These are phyloP conservation scores for Astrephomene gubernaculifera DNA, from an alignment of 139 green algal genomes.

Conservation along the genomic window DNA sequence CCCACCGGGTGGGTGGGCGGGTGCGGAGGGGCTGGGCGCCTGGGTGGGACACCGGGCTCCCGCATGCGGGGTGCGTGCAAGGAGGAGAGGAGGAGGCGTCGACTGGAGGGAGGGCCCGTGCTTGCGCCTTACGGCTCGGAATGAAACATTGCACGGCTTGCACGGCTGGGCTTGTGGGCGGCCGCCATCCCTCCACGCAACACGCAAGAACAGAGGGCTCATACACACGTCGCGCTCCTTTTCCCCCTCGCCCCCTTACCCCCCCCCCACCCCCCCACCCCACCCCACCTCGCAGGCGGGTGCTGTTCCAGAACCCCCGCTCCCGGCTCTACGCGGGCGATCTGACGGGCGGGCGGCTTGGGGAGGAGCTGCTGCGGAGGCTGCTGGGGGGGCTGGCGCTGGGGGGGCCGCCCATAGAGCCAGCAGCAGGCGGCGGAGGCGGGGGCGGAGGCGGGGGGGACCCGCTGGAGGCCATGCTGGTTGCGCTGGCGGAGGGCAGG, in stretches of 20 bases:
- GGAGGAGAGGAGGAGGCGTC: neutral
- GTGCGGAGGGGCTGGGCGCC: neutral
- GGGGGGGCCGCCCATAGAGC: too few relatives aligned
- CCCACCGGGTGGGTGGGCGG: neutral
- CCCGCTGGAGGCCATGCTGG: neutral
- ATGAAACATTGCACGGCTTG: neutral
- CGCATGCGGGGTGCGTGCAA: neutral
- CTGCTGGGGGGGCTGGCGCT: too few relatives aligned
- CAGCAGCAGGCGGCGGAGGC: neutral
- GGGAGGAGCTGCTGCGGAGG: neutral
- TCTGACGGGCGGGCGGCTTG: neutral
- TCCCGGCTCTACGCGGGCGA: neutral
- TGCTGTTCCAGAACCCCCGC: conserved; percentile 21
- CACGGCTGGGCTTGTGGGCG: neutral
- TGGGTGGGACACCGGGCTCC: neutral
- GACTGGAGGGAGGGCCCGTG: neutral
- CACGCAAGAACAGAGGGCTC: neutral
- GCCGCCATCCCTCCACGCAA: neutral
- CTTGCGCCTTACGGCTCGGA: neutral
- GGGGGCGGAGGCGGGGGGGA: neutral
- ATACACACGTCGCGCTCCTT: neutral
- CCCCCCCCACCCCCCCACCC: too few relatives aligned
- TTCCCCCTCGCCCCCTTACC: too few relatives aligned
- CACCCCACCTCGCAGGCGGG: neutral
- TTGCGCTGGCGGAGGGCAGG: neutral